Evolutionary conservation across 2,329 filamentous ascomycete genomes (phyloP), one percentile per base, ranked within the genome.

Genomic region (Furcasterigmium furcatum): DNA sequence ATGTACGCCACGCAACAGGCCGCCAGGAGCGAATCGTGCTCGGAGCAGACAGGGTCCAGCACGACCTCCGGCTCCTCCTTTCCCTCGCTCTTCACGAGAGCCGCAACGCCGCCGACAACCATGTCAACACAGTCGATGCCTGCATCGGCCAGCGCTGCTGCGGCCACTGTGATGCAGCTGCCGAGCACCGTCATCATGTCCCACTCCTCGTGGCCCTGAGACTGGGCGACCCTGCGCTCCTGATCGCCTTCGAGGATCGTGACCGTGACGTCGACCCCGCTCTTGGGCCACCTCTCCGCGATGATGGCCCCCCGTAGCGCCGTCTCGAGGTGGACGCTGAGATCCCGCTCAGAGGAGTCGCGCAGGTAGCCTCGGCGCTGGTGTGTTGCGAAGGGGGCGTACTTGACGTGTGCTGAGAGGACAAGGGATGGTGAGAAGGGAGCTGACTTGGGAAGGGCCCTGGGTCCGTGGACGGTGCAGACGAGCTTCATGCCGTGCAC

Each of bases 281-380:
- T 96, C 74, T 99, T 99, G n/a, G 94, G 94, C 89, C 92, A 99
- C 47, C 92, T 78, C 62, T 96, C 91, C 13, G 90, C 91, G 59
- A 97, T 92, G 42, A 97, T 84, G 8, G 90, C 88, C 1, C 92
- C 92, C 27, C 91, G 81, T 42, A 99, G 74, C 21, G 94, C 91
- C 14, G 90, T 92, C 66, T 97, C 91, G 4, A 99, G 73, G 63
- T 97, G 92, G 10, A 91, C 87, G 12, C 89, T 89, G 2, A 99
- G 76, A 61, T 99, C 94, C 42, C 91, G 81, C 70, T 99, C 94
- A 50, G 79, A 85, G 14, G 85, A 77, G 63, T 97, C 92, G 39
- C 91, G 84, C 19, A 96, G 72, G 62, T 96, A 96, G 12, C 91
- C 90, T 62, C 88, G 81, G 48, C 94, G 79, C 57, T 86, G 80